Percentiles rank a stretch among this genome's conserved stretches.
Conservation (phyloP, 768 basidiomycete genomes). For the Lentinula aciculospora region DNA sequence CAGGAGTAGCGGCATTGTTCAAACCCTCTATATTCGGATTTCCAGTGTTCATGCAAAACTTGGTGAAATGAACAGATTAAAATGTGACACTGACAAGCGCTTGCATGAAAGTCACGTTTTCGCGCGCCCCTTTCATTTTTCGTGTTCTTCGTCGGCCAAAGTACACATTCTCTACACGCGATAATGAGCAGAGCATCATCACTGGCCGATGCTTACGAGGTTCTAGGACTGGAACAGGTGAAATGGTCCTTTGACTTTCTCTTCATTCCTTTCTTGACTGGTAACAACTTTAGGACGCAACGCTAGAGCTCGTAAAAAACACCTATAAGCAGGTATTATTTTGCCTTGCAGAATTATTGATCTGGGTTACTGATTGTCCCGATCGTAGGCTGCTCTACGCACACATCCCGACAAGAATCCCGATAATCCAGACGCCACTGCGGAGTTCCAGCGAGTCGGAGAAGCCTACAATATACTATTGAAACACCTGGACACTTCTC, state of each 20-base stretch:
- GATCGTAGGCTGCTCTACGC: constrained; percentile 49
- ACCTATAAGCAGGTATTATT: constrained; percentile 60
- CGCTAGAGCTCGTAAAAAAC: constrained; percentile 59
- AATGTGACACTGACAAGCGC: too few relatives aligned
- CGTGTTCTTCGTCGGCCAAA: neutral
- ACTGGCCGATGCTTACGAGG: constrained; percentile 27
- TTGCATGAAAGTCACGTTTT: neutral
- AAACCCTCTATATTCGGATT: neutral
- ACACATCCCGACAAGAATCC: constrained; percentile 80
- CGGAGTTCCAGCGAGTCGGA: constrained; percentile 62
- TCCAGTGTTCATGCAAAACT: neutral
- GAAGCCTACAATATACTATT: constrained; percentile 62
- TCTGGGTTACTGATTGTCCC: too few relatives aligned
- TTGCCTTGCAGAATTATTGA: too few relatives aligned
- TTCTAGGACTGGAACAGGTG: constrained; percentile 54
- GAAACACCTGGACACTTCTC: constrained; percentile 42
- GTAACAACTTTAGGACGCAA: constrained; percentile 37
- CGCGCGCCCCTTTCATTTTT: neutral
- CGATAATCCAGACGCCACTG: constrained; percentile 57
- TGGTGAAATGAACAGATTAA: too few relatives aligned
- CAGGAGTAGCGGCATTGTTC: neutral
- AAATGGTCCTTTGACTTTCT: neutral
- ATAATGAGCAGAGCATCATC: neutral
- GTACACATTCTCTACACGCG: neutral
- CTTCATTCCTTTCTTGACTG: constrained; percentile 10